These are phyloP conservation scores for Coriaria nepalensis DNA, from an alignment of 306 rosid species.

Conservation along the genomic window DNA sequence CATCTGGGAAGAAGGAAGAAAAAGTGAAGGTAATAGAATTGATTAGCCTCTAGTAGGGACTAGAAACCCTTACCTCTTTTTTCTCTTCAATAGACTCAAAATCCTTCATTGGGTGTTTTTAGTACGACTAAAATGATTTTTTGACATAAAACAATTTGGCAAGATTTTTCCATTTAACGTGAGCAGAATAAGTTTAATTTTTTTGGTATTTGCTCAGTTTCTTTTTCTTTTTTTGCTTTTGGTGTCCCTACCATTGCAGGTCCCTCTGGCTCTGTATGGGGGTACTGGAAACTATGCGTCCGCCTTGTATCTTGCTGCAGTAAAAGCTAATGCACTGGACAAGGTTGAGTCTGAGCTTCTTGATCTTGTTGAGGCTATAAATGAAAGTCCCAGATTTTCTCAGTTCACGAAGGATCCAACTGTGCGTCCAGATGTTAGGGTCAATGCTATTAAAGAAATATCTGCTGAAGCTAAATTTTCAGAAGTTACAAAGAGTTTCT, in stretches of 20 bases:
- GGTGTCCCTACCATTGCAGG: slow-evolving; percentile 23
- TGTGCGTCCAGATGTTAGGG: slow-evolving; percentile 40
- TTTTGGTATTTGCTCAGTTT: not conserved
- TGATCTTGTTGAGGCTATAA: slow-evolving; percentile 41
- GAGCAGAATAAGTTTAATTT: too few relatives aligned
- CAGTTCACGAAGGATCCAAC: slow-evolving; percentile 56
- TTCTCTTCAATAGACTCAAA: not conserved
- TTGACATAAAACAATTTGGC: too few relatives aligned
- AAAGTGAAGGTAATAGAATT: slow-evolving; percentile 48
- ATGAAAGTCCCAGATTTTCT: slow-evolving; percentile 38
- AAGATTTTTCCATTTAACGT: too few relatives aligned
- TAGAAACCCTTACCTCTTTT: not conserved
- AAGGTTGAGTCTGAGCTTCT: slow-evolving; percentile 73
- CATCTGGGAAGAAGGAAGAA: slow-evolving; percentile 38
- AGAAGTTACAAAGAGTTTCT: slow-evolving; percentile 58
- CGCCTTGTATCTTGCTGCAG: slow-evolving; percentile 71
- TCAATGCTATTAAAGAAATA: slow-evolving; percentile 46
- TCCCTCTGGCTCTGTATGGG: slow-evolving; percentile 77
- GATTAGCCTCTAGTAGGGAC: not conserved
- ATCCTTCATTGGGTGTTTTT: not conserved
- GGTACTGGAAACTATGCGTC: slow-evolving; percentile 92
- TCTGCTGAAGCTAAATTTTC: slow-evolving; percentile 52
- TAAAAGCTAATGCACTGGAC: slow-evolving; percentile 48
- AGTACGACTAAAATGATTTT: too few relatives aligned
- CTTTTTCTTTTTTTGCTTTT: not conserved